A percentile compares a stretch with the other conserved stretches of the same genome.
Evolutionary conservation across 768 basidiomycete genomes (phyloP).

Genomic region (Steccherinum ochraceum): DNA sequence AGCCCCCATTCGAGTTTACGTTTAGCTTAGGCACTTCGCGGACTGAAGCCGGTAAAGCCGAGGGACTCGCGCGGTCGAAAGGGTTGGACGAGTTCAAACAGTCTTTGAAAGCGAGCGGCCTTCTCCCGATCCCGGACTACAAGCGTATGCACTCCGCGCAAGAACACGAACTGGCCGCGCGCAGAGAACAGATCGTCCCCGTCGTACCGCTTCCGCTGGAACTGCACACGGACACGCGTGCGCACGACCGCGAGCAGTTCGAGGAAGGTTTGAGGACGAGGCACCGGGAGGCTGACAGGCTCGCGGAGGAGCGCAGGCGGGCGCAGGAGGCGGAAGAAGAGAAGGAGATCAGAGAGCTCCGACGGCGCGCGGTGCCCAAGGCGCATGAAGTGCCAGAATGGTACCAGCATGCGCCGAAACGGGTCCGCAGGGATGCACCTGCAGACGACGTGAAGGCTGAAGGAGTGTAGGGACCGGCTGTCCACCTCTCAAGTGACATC

Average conservation of each 20-base stretch:
- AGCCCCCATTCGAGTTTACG: conserved; percentile 30
- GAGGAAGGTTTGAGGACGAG: conserved; percentile 51
- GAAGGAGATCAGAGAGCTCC: conserved; percentile 51
- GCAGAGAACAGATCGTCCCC: conserved; percentile 42
- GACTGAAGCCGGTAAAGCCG: conserved; percentile 36
- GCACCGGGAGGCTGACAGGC: conserved; percentile 44
- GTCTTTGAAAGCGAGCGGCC: conserved; percentile 17
- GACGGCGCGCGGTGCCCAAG: conserved; percentile 57
- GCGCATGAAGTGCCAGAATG: conserved; percentile 73
- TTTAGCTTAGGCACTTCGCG: not conserved
- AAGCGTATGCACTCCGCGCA: conserved; percentile 48
- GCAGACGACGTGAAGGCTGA: conserved; percentile 11
- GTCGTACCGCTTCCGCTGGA: conserved; percentile 40
- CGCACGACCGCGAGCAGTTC: conserved; percentile 58
- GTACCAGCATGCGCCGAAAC: conserved; percentile 69
- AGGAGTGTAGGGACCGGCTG: too few relatives aligned
- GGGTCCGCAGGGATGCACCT: conserved; percentile 23
- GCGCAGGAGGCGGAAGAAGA: conserved; percentile 52
- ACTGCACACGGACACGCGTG: conserved; percentile 50
- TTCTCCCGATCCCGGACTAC: conserved; percentile 43
- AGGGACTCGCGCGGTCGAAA: conserved; percentile 9
- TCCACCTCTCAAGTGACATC: too few relatives aligned
- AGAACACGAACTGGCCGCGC: conserved; percentile 28
- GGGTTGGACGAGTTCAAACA: not conserved
- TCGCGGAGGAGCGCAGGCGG: conserved; percentile 40